A percentile compares a stretch with the other conserved stretches of the same genome.
Conservation (phyloP, 1,284 basidiomycete genomes). For the Rhizopogon hawkerae region DNA sequence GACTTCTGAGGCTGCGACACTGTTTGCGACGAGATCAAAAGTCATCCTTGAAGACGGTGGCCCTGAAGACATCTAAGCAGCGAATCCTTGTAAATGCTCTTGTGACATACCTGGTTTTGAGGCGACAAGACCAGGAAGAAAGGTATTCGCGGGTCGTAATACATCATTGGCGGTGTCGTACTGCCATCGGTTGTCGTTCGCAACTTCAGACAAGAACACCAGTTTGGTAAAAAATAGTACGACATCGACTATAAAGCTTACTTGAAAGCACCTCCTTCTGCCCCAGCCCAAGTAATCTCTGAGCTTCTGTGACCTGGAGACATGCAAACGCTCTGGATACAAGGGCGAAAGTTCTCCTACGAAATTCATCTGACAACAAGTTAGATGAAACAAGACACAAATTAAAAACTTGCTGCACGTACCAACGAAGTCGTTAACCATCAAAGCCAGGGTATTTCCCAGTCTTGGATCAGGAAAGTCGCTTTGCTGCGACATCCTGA, state of each 20-base stretch:
- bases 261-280: constrained; percentile 41
- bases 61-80: constrained; percentile 12
- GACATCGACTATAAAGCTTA: constrained; percentile 15
- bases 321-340: constrained; percentile 56
- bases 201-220: constrained; percentile 26
- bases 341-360: constrained; percentile 43
- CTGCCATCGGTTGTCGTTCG: constrained; percentile 39
- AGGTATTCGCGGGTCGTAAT: constrained; percentile 31
- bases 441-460: constrained; percentile 32
- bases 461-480: constrained; percentile 39
- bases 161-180: constrained; percentile 40
- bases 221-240: background rate
- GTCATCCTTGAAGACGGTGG: constrained; percentile 42
- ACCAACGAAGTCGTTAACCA: constrained; percentile 48
- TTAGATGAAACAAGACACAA: background rate
- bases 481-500: constrained; percentile 32
- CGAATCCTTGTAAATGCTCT: background rate
- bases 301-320: constrained; percentile 43
- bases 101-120: constrained; percentile 10
- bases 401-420: constrained; percentile 13
- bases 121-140: background rate
- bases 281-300: constrained; percentile 46
- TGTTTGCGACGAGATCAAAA: constrained; percentile 45
- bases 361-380: constrained; percentile 39
- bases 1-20: constrained; percentile 32